These are phyloP conservation scores for Colletotrichum higginsianum DNA, from an alignment of 2,329 filamentous ascomycete species.

Conservation along the genomic window DNA sequence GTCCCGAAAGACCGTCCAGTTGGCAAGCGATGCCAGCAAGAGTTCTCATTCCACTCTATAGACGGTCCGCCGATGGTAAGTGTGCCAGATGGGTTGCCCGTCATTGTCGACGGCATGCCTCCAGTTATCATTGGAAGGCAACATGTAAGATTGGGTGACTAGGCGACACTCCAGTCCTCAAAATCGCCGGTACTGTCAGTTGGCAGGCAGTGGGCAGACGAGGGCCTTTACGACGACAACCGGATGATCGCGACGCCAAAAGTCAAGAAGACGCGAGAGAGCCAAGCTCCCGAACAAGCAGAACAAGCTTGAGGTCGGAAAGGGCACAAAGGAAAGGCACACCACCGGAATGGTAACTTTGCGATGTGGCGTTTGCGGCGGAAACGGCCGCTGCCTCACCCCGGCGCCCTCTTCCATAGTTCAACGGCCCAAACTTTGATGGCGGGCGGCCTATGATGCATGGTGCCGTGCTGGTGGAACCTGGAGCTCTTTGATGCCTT, in stretches of 20 bases:
- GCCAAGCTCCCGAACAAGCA: slow-evolving; percentile 14
- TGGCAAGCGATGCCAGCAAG: neutral
- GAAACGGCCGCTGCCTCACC: slow-evolving; percentile 4
- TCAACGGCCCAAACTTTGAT: slow-evolving; percentile 19
- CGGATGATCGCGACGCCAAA: neutral
- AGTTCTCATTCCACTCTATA: too few relatives aligned
- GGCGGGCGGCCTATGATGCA: neutral
- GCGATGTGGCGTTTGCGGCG: neutral
- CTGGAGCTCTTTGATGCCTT: slow-evolving; percentile 8
- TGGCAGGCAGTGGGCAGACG: neutral
- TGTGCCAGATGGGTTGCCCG: neutral
- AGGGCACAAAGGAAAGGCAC: neutral
- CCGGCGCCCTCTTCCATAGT: slow-evolving; percentile 4
- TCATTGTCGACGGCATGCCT: neutral
- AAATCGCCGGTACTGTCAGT: too few relatives aligned
- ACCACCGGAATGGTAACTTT: neutral
- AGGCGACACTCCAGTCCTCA: too few relatives aligned
- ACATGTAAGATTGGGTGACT: neutral
- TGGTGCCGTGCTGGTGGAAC: slow-evolving; percentile 16
- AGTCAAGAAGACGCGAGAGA: neutral
- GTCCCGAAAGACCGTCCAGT: neutral
- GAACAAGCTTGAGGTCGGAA: slow-evolving; percentile 2
- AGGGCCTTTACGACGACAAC: neutral
- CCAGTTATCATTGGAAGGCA: neutral
- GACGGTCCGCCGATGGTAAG: neutral